Conservation (phyloP, 345 rosid genomes). For the Aethionema arabicum region DNA sequence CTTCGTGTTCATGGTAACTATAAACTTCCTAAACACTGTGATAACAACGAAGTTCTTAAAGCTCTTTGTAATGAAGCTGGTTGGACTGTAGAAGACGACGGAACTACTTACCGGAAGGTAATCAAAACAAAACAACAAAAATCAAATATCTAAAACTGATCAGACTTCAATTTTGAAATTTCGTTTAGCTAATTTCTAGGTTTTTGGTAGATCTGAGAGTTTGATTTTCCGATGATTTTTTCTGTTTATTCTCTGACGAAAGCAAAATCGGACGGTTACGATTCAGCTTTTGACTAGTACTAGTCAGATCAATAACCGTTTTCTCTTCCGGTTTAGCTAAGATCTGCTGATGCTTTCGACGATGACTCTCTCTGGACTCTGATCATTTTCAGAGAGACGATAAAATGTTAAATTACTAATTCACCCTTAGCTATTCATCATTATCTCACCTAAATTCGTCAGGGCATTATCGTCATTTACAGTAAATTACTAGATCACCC, state of each 20-base stretch:
- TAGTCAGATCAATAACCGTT: conserved; percentile 33
- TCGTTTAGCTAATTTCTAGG: background rate
- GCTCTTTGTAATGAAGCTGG: conserved; percentile 96
- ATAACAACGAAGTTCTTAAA: conserved; percentile 94
- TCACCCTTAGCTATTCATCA: conserved; percentile 17
- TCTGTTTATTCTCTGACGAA: background rate
- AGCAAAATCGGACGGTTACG: conserved; percentile 23
- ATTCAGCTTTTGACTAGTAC: conserved; percentile 22
- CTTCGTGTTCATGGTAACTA: conserved; percentile 86
- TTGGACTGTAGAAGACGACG: conserved; percentile 95
- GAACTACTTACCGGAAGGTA: conserved; percentile 97
- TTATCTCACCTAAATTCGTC: background rate
- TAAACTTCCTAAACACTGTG: conserved; percentile 97
- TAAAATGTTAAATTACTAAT: background rate
- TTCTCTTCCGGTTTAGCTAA: conserved; percentile 31
- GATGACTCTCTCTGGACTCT: conserved; percentile 20
- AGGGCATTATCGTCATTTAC: conserved; percentile 23
- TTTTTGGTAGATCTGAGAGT: conserved; percentile 29
- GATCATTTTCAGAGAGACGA: conserved; percentile 25
- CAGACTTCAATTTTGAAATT: background rate
- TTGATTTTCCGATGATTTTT: conserved; percentile 1
- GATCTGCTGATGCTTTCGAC: conserved; percentile 38
- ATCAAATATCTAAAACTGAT: background rate
- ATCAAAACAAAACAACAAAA: background rate
- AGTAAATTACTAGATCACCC: conserved; percentile 8